Evolutionary conservation across 2,329 filamentous ascomycete genomes (phyloP), one percentile per base, ranked within the genome.

Genomic region (Paracorniculantispora psalliotae): DNA sequence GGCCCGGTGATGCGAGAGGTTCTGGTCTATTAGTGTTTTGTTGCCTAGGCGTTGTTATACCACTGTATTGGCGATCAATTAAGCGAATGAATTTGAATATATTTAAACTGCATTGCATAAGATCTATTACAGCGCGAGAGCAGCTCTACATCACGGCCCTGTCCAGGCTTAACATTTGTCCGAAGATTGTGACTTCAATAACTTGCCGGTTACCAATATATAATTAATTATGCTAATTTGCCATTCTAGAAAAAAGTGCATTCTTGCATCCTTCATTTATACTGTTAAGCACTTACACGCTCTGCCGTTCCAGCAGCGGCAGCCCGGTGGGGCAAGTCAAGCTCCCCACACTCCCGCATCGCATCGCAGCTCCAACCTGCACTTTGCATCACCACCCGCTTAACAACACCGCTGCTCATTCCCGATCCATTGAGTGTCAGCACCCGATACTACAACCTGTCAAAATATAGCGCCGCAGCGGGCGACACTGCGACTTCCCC

Each of bases 1-100:
- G 62, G 63, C 15, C 61, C 63, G 19, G 57, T 48, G n/a, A 44
- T 65, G 39, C 59, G 63, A 28, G 53, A 26, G 17, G 19, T 60
- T 47, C 15, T 23, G 30, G 21, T 44, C 1, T 26, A 41, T 5
- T 43, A 41, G 33, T n/a, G 48, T 13, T 15, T 8, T 28, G 5
- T 2, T 28, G n/a, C n/a, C n/a, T n/a, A n/a, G n/a, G n/a, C n/a
- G 30, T 12, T 6, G 30, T 33, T 12, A 33, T 6, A 12, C 30
- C 6, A 33, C 6, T 6, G 12, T 33, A 33, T 33, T 33, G 6
- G 12, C 12, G 30, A 33, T 33, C 6, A 33, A 33, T 33, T 33
- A 33, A 33, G 30, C 30, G 6, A 33, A 6, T 33, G 12, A 33
- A 33, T 33, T n/a, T n/a, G n/a, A n/a, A n/a, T n/a, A n/a, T n/a